phyloP scores from a whole-genome alignment of 495 filamentous ascomycete species.

The Penicillium cataractarum region DNA sequence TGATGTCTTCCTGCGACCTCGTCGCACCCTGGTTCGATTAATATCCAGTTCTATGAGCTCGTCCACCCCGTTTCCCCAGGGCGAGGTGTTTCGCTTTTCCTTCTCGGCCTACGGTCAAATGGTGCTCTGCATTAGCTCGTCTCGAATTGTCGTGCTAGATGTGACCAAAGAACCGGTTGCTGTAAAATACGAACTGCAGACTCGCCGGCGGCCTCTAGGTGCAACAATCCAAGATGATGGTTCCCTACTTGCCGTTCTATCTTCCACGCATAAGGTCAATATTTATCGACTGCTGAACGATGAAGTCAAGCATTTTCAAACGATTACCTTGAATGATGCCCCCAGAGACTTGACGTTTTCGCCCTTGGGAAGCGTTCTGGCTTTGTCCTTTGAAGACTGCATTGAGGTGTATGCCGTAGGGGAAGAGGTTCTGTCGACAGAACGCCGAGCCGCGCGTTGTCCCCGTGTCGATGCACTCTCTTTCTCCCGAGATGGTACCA shows the following conservation, averaged over 20 bases:
- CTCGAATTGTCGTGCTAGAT: constrained; percentile 79
- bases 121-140: constrained; percentile 82
- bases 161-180: constrained; percentile 56
- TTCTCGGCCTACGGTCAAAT: constrained; percentile 75
- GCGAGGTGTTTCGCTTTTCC: constrained; percentile 83
- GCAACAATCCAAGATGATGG: constrained; percentile 82
- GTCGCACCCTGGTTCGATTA: constrained; percentile 69
- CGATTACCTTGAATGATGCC: constrained; percentile 73
- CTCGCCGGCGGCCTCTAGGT: constrained; percentile 73
- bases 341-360: constrained; percentile 79
- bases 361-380: constrained; percentile 78
- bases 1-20: constrained; percentile 74
- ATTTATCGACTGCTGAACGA: constrained; percentile 69
- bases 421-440: constrained; percentile 61
- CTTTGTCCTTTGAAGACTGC: constrained; percentile 82
- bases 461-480: constrained; percentile 74
- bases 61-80: constrained; percentile 76
- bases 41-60: constrained; percentile 85
- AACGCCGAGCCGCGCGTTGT: constrained; percentile 80
- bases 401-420: constrained; percentile 84
- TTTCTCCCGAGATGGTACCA: constrained; percentile 82
- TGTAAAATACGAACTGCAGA: constrained; percentile 79
- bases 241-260: constrained; percentile 74
- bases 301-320: constrained; percentile 66
- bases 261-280: constrained; percentile 79